Conservation (phyloP, 75 land plant genomes). For the Pseudotsuga menziesii region DNA sequence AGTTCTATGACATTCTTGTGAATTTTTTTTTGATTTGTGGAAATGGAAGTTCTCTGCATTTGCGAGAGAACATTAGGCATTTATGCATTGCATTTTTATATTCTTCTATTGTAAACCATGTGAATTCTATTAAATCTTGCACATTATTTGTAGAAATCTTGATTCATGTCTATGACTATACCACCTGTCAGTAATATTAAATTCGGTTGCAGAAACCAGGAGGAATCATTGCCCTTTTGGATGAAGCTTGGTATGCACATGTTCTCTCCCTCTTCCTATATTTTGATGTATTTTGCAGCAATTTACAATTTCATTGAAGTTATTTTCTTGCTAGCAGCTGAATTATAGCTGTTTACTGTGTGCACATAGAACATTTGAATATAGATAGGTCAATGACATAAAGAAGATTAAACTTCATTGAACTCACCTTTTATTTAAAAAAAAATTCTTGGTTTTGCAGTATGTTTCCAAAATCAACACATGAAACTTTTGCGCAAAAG, state of each 20-base stretch:
- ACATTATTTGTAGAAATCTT: not conserved
- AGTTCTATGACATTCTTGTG: not conserved
- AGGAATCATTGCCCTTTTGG: conserved; percentile 92
- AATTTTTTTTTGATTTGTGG: not conserved
- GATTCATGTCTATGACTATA: conserved; percentile 1
- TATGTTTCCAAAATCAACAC: conserved; percentile 96
- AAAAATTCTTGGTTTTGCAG: conserved; percentile 35
- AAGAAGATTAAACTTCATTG: not conserved
- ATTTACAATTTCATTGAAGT: not conserved
- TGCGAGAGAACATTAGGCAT: not conserved
- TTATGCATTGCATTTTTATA: not conserved
- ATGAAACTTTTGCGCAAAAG: conserved; percentile 96
- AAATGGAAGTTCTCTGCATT: not conserved
- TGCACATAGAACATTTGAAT: not conserved
- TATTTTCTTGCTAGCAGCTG: not conserved
- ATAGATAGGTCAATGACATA: not conserved
- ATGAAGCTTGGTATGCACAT: conserved; percentile 88
- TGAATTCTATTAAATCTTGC: not conserved
- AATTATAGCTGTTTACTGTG: not conserved
- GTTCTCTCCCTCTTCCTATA: not conserved
- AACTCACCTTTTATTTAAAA: too few relatives aligned
- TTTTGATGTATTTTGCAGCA: conserved; percentile 1
- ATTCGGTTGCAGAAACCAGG: conserved; percentile 82
- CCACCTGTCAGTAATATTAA: not conserved
- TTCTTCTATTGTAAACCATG: not conserved